These are phyloP conservation scores for Fusarium armeniacum DNA, from an alignment of 2,329 filamentous ascomycete genomes.

Conservation along the genomic window DNA sequence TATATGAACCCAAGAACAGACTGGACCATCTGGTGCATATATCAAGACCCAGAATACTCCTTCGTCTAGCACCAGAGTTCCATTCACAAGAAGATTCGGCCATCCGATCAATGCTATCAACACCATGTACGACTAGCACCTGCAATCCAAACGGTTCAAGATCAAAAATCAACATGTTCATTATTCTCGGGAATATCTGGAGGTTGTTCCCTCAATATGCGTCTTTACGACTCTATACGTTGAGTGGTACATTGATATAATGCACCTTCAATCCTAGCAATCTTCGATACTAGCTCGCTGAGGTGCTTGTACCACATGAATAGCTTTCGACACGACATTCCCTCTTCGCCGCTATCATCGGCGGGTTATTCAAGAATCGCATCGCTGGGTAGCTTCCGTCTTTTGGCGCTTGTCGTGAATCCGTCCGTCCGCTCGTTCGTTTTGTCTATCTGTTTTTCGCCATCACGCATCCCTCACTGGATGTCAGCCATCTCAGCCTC, in stretches of 20 bases:
- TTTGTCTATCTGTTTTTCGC: background rate
- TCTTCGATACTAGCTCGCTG: background rate
- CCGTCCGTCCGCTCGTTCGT: constrained; percentile 5
- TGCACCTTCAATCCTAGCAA: background rate
- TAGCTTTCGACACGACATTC: background rate
- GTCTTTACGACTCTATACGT: background rate
- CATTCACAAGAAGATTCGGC: too few species aligned
- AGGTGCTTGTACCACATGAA: background rate
- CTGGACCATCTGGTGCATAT: background rate
- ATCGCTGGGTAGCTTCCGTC: background rate
- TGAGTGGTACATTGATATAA: background rate
- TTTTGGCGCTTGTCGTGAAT: background rate
- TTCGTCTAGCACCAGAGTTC: background rate
- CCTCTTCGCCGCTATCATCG: background rate
- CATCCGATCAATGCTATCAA: background rate
- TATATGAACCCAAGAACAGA: background rate
- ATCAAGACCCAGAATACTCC: too few species aligned
- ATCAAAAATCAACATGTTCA: constrained; percentile 23
- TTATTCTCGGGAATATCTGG: constrained; percentile 24
- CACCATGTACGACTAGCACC: background rate
- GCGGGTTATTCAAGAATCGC: constrained; percentile 11
- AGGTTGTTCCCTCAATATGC: constrained; percentile 8
- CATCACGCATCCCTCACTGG: constrained; percentile 26
- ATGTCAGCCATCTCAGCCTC: constrained; percentile 52
- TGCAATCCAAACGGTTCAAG: background rate